phyloP scores from a whole-genome alignment of 345 rosid genomes.

The Heritiera littoralis region DNA sequence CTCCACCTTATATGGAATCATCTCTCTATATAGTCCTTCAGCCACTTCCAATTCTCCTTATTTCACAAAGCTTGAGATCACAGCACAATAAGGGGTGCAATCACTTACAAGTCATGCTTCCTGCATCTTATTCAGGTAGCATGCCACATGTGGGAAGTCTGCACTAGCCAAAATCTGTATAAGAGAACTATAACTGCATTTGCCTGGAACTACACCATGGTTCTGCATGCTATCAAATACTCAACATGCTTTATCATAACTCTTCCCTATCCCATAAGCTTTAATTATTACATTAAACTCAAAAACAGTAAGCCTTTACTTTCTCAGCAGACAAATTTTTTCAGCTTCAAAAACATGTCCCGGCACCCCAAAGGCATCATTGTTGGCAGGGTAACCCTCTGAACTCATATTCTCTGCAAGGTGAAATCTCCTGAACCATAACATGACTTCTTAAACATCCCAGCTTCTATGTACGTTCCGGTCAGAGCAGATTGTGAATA shows the following conservation, averaged over 20 bases:
- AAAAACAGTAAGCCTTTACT: conserved; percentile 53
- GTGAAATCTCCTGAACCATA: conserved; percentile 55
- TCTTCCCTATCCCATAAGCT: conserved; percentile 61
- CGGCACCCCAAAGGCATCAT: conserved; percentile 78
- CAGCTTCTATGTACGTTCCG: conserved; percentile 76
- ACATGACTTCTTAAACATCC: conserved; percentile 75
- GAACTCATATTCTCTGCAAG: conserved; percentile 47
- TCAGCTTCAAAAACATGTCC: conserved; percentile 67
- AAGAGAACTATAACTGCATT: too few species aligned
- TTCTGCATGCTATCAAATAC: conserved; percentile 69
- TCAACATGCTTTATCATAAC: conserved; percentile 57
- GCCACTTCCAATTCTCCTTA: conserved; percentile 64
- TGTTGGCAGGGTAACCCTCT: conserved; percentile 77
- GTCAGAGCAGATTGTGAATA: conserved; percentile 82
- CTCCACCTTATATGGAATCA: conserved; percentile 55
- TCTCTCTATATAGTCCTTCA: conserved; percentile 59
- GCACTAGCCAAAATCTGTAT: too few species aligned
- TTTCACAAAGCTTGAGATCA: conserved; percentile 76
- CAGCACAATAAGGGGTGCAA: conserved; percentile 71
- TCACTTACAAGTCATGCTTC: conserved; percentile 61
- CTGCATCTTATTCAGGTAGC: conserved; percentile 64
- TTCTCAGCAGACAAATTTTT: conserved; percentile 57
- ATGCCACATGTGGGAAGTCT: conserved; percentile 1
- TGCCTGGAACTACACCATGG: conserved; percentile 55
- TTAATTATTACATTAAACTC: conserved; percentile 84